These are phyloP conservation scores for Myriosclerotinia duriaeana DNA, from an alignment of 2,329 filamentous ascomycete species.

Conservation along the genomic window DNA sequence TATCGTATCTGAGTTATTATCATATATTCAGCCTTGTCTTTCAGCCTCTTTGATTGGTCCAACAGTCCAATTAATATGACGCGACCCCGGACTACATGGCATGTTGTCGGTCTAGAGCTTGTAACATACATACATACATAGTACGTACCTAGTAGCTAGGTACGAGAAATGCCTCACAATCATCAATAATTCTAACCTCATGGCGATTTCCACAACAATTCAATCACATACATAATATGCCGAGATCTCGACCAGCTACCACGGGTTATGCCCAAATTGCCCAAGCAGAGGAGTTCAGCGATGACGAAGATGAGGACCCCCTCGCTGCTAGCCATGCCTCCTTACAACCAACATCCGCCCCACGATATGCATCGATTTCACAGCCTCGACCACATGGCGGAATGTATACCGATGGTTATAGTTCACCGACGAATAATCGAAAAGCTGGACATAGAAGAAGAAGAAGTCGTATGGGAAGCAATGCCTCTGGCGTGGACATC, in stretches of 20 bases:
- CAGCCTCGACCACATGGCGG: conserved; percentile 61
- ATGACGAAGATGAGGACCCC: conserved; percentile 66
- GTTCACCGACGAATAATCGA: conserved; percentile 45
- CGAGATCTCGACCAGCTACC: conserved; percentile 55
- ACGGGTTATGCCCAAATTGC: conserved; percentile 84
- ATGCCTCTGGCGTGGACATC: conserved; percentile 85
- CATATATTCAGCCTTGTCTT: neutral
- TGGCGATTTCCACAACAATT: conserved; percentile 15
- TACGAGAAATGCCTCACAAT: conserved; percentile 2
- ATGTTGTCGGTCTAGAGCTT: conserved; percentile 12
- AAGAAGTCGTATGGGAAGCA: conserved; percentile 60
- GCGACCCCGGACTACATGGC: conserved; percentile 19
- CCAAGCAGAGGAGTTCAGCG: conserved; percentile 68
- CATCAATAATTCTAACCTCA: conserved; percentile 9
- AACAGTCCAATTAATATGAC: conserved; percentile 2
- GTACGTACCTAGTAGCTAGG: neutral
- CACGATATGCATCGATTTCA: conserved; percentile 63
- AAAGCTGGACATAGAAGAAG: conserved; percentile 44
- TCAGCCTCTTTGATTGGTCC: conserved; percentile 16
- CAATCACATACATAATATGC: conserved; percentile 31
- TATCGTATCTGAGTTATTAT: too few species aligned
- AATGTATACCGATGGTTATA: conserved; percentile 52
- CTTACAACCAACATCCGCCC: conserved; percentile 54
- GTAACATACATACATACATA: conserved; percentile 13
- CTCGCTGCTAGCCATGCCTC: conserved; percentile 54